Evolutionary conservation across 2,329 filamentous ascomycete species (phyloP).

Genomic region (Ceratocystis harringtonii): DNA sequence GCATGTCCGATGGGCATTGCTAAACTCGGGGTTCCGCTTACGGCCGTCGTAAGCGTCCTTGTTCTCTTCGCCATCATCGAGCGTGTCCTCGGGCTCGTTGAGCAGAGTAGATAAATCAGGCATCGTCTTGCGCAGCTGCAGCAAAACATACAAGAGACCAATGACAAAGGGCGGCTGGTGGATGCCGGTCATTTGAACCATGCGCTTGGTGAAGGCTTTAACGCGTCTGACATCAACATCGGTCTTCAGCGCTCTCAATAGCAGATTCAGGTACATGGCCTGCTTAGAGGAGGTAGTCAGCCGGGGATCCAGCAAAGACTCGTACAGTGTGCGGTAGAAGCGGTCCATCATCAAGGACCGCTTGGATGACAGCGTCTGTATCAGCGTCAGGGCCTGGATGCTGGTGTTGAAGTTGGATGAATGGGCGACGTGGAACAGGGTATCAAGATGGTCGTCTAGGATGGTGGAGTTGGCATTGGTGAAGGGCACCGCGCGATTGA

Average conservation of each 20-base stretch:
- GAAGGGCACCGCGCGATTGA: conserved; percentile 93
- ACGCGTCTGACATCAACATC: conserved; percentile 84
- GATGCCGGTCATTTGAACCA: conserved; percentile 72
- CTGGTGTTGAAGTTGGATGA: conserved; percentile 98
- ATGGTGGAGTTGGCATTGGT: conserved; percentile 54
- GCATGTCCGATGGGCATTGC: conserved; percentile 83
- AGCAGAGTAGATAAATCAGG: conserved; percentile 65
- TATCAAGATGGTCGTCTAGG: conserved; percentile 79
- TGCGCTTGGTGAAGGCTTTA: conserved; percentile 88
- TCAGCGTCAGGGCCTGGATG: conserved; percentile 85
- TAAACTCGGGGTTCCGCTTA: conserved; percentile 82
- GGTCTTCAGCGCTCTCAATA: conserved; percentile 75
- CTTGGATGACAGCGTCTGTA: conserved; percentile 74
- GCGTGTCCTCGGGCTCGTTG: conserved; percentile 60
- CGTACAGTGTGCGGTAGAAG: conserved; percentile 91
- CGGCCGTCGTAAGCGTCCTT: conserved; percentile 57
- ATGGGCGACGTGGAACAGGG: conserved; percentile 88
- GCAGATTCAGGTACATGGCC: conserved; percentile 79
- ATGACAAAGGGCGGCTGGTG: conserved; percentile 90
- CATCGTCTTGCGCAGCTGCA: conserved; percentile 65
- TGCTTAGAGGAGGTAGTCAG: conserved; percentile 87
- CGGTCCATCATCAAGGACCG: conserved; percentile 74
- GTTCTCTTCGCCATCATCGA: conserved; percentile 45
- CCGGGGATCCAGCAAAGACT: conserved; percentile 81
- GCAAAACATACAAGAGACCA: conserved; percentile 78